Evolutionary conservation across 768 basidiomycete genomes (phyloP).

Genomic region (Kwoniella bestiolae): DNA sequence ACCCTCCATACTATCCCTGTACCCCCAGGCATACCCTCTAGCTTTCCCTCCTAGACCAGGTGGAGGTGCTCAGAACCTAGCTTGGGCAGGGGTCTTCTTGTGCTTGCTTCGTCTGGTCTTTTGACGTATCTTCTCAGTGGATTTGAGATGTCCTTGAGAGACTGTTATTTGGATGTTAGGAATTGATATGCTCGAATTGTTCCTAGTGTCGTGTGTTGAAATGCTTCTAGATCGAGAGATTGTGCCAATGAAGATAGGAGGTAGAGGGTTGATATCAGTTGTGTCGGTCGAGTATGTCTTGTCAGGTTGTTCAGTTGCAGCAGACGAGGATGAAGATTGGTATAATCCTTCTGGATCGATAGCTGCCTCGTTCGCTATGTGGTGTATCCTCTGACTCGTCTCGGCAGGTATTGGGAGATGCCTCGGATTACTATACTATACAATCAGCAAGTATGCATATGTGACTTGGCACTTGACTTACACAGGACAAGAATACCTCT

Average conservation of each 20-base stretch:
- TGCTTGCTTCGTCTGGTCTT: slow-evolving; percentile 7
- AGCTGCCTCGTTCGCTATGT: slow-evolving; percentile 8
- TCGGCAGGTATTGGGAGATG: not conserved
- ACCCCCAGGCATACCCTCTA: slow-evolving; percentile 31
- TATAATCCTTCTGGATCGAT: not conserved
- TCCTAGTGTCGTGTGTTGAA: no score
- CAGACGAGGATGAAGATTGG: not conserved
- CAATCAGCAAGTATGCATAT: not conserved
- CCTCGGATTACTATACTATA: slow-evolving; percentile 17
- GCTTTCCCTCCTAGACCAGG: slow-evolving; percentile 25
- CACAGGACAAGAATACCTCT: slow-evolving; percentile 6
- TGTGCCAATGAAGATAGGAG: no score
- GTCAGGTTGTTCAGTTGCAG: no score
- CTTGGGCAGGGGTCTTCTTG: slow-evolving; percentile 1
- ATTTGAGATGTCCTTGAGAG: not conserved
- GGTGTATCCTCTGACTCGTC: not conserved
- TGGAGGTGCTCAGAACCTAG: slow-evolving; percentile 27
- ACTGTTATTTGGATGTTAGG: not conserved
- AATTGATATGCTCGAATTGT: no score
- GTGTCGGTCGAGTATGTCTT: no score
- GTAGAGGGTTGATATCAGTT: no score
- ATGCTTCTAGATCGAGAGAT: no score
- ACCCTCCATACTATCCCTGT: slow-evolving; percentile 27
- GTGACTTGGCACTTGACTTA: not conserved
- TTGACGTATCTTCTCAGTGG: not conserved